Percentiles rank a stretch among this genome's conserved stretches.
Conservation (phyloP, 1,139 yeast genomes). For the Diutina siamensis region DNA sequence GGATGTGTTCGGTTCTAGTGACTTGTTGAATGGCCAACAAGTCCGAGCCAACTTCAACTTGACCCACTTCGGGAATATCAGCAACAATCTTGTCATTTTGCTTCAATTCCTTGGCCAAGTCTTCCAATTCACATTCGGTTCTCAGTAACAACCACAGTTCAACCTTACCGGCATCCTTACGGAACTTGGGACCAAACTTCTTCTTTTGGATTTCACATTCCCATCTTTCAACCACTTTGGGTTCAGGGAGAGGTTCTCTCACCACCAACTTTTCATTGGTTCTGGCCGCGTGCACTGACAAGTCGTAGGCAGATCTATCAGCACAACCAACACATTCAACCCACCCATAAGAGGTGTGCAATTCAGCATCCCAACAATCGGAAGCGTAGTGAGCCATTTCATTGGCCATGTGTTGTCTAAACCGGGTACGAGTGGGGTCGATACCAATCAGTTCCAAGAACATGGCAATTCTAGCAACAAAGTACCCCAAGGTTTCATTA, state of each 20-base stretch:
- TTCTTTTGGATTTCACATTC: constrained; percentile 86
- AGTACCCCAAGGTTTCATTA: constrained; percentile 94
- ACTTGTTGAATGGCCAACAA: constrained; percentile 69
- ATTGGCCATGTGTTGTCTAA: constrained; percentile 96
- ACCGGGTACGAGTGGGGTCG: constrained; percentile 71
- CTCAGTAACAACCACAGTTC: constrained; percentile 68
- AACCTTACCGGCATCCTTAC: constrained; percentile 91
- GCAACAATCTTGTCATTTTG: constrained; percentile 55
- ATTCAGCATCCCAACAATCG: constrained; percentile 99
- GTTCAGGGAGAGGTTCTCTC: constrained; percentile 79
- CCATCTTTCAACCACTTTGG: constrained; percentile 67
- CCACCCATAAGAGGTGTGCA: constrained; percentile 96
- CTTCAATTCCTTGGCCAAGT: constrained; percentile 56
- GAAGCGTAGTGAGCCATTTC: constrained; percentile 99
- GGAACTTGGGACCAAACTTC: constrained; percentile 94
- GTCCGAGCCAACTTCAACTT: constrained; percentile 58
- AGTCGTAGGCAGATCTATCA: constrained; percentile 96
- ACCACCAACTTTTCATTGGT: constrained; percentile 93
- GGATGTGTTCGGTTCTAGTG: constrained; percentile 75
- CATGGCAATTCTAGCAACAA: constrained; percentile 81
- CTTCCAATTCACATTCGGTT: constrained; percentile 80
- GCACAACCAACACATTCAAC: constrained; percentile 99
- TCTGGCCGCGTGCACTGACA: constrained; percentile 88
- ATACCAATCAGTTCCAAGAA: constrained; percentile 88
- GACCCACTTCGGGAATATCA: constrained; percentile 46